These are phyloP conservation scores for Septoria petroselini DNA, from an alignment of 2,329 filamentous ascomycete species.

Conservation along the genomic window DNA sequence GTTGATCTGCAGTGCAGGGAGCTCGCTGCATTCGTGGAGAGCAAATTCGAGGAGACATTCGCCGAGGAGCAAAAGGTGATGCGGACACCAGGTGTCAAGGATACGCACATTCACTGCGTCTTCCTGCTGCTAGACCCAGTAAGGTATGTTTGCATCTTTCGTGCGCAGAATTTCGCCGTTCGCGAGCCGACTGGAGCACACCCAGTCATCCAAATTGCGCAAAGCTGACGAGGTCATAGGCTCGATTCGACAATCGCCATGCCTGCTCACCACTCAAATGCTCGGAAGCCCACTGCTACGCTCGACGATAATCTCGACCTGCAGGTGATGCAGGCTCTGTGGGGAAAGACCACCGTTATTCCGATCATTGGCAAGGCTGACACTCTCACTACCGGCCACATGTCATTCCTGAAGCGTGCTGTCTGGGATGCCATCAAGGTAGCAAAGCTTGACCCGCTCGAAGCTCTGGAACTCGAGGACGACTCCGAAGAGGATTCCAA, in stretches of 20 bases:
- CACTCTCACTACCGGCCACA: conserved; percentile 91
- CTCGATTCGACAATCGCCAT: conserved; percentile 66
- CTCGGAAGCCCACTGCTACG: conserved; percentile 14
- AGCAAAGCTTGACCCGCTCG: conserved; percentile 81
- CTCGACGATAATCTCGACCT: conserved; percentile 88
- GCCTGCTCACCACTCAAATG: conserved; percentile 21
- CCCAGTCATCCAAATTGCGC: no score
- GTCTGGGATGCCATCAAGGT: conserved; percentile 86
- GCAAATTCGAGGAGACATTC: conserved; percentile 98
- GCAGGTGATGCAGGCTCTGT: conserved; percentile 80
- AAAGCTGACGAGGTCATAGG: conserved; percentile 34
- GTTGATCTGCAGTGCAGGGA: conserved; percentile 92
- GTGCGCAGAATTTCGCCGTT: background rate
- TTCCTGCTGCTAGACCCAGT: conserved; percentile 88
- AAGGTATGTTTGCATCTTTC: conserved; percentile 1
- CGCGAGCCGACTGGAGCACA: no score
- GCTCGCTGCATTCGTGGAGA: conserved; percentile 88
- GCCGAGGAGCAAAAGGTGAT: conserved; percentile 96
- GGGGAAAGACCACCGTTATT: conserved; percentile 92
- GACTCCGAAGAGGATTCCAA: conserved; percentile 54
- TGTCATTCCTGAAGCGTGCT: conserved; percentile 84
- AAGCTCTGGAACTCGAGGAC: conserved; percentile 78
- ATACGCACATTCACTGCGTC: conserved; percentile 95
- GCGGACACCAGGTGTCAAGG: conserved; percentile 84
- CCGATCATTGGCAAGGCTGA: conserved; percentile 96